Base-by-base conservation (phyloP, 352 stramenopile species). In the Pythium monospermum region DNA sequence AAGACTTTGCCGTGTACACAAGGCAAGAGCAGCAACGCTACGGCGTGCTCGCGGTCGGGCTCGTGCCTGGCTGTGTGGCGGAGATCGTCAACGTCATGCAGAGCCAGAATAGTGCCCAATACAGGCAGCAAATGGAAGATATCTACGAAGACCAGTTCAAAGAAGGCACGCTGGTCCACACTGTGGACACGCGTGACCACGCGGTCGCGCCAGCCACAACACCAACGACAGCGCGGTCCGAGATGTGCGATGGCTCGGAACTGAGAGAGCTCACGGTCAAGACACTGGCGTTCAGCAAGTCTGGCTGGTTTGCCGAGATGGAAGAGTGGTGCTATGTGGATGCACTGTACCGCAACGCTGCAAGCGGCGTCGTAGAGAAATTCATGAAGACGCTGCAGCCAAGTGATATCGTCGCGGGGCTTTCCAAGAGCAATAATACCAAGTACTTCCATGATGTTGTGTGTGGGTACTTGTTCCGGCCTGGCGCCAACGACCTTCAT, bases 81-180 rank as follows among this genome's bases (percentile, higher is more conserved):
- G 54, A 61, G 27, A 42, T 61, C 23, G 6, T 61, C 15, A 61
- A 61, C 33, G 46, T 56, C 1, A 38, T 61, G 4, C 46, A 61
- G 39, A 51, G 37, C 23, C 31, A 12, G 2, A 55, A 45, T 46
- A 61, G 38, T 18, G 31, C 16, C 23, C 53, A 61, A 46, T 46
- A 46, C 26, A 38, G 28, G 4, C 53, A 61, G 45, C 38, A 49
- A 2, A 61, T 61, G 53, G n/a, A 13, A 3, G 45, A 10, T 6
- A 30, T 61, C 5, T 61, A 49, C 25, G 39, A 35, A 26, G 44
- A 61, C 31, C 28, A 61, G 38, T 55, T 50, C 38, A 45, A 49
- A 28, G 53, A 61, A 33, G 53, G 53, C 18, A 42, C 45, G 28
- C 27, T 55, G 15, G 31, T 61, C 1, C 53, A 61, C 26, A 30